phyloP scores from a whole-genome alignment of 2,329 filamentous ascomycete genomes.

The Tolypocladium album region DNA sequence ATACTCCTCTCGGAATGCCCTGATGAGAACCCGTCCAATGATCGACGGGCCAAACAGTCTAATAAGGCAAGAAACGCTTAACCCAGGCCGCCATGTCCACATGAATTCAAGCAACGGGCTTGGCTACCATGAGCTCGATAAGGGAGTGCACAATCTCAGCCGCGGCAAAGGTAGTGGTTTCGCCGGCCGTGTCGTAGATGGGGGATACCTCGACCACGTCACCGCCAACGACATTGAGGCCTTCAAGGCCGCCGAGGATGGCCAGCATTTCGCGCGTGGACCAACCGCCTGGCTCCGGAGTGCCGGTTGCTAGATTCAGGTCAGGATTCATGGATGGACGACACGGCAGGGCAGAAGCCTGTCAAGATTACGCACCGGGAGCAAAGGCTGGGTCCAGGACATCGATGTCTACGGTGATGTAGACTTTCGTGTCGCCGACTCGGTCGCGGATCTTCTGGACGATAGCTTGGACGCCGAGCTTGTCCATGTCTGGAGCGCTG shows the following conservation, averaged over 20 bases:
- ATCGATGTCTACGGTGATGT: slow-evolving; percentile 68
- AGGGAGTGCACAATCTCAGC: slow-evolving; percentile 55
- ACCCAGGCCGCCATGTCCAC: not conserved
- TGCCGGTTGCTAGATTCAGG: slow-evolving; percentile 53
- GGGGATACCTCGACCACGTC: slow-evolving; percentile 81
- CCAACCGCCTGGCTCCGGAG: slow-evolving; percentile 79
- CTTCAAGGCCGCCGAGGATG: slow-evolving; percentile 67
- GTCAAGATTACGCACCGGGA: slow-evolving; percentile 4
- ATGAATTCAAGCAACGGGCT: not conserved
- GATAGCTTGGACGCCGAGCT: slow-evolving; percentile 57
- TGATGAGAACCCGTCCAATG: not conserved
- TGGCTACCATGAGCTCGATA: slow-evolving; percentile 9
- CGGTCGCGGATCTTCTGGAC: slow-evolving; percentile 55
- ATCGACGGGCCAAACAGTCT: not conserved
- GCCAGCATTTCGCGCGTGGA: slow-evolving; percentile 72
- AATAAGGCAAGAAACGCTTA: not conserved
- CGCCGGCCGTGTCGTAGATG: slow-evolving; percentile 66
- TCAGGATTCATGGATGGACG: not conserved
- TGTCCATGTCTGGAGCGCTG: slow-evolving; percentile 54
- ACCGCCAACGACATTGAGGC: slow-evolving; percentile 69
- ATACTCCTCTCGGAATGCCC: not conserved
- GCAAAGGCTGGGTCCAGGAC: slow-evolving; percentile 54
- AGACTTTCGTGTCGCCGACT: slow-evolving; percentile 63
- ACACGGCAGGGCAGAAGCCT: not conserved
- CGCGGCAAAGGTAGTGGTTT: slow-evolving; percentile 67